phyloP scores from a whole-genome alignment of 257 asterid species.

The Solanum chilense region DNA sequence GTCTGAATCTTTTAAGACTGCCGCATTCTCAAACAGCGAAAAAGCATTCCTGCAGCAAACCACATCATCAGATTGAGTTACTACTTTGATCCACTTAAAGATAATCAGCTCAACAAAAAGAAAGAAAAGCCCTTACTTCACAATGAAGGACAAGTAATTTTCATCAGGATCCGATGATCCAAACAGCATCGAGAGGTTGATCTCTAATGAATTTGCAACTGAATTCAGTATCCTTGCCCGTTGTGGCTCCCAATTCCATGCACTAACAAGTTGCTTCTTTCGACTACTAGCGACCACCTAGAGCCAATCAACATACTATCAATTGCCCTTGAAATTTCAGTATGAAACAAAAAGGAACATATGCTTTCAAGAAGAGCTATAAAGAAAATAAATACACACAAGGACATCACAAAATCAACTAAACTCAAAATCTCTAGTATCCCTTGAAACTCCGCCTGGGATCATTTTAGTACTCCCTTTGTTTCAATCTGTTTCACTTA shows the following conservation, averaged over 20 bases:
- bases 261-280: slow-evolving; percentile 49
- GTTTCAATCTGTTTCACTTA: not conserved
- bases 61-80: not conserved
- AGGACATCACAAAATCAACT: not conserved
- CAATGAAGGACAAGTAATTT: slow-evolving; percentile 76
- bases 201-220: slow-evolving; percentile 81
- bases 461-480: not conserved
- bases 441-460: not conserved
- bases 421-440: not conserved
- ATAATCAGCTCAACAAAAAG: not conserved
- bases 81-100: not conserved
- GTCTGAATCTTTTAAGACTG: slow-evolving; percentile 63
- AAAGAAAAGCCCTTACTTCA: slow-evolving; percentile 41
- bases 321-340: not conserved
- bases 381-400: not conserved
- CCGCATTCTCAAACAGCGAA: slow-evolving; percentile 60
- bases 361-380: not conserved
- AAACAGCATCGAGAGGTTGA: slow-evolving; percentile 76
- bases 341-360: not conserved
- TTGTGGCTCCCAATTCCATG: slow-evolving; percentile 89
- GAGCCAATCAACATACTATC: slow-evolving; percentile 5
- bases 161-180: slow-evolving; percentile 89
- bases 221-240: slow-evolving; percentile 62
- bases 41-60: slow-evolving; percentile 60
- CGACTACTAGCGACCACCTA: slow-evolving; percentile 59